phyloP scores from a whole-genome alignment of 2,329 filamentous ascomycete genomes.

The Dendrostoma leiphaemia region DNA sequence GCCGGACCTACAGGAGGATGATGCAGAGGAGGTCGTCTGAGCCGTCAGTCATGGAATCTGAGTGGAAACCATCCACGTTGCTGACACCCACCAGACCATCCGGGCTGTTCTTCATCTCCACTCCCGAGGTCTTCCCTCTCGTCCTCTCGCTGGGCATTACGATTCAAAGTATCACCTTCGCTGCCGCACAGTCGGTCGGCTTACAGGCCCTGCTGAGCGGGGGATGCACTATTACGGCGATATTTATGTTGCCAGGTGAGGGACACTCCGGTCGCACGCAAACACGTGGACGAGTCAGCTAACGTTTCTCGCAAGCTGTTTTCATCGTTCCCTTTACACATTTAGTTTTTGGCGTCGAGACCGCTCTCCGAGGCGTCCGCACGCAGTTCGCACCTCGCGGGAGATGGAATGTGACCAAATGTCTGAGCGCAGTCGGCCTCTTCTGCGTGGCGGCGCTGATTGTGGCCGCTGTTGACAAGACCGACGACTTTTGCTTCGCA shows the following conservation, averaged over 20 bases:
- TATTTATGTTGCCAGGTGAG: constrained; percentile 60
- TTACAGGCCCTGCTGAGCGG: constrained; percentile 47
- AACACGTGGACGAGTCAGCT: constrained; percentile 18
- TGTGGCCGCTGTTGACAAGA: constrained; percentile 53
- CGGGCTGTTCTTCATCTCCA: constrained; percentile 42
- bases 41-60: constrained; percentile 5
- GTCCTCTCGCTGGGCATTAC: constrained; percentile 56
- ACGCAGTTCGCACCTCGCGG: constrained; percentile 56
- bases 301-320: constrained; percentile 45
- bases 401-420: constrained; percentile 59
- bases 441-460: constrained; percentile 56
- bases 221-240: constrained; percentile 53
- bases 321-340: constrained; percentile 67
- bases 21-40: constrained; percentile 35
- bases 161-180: constrained; percentile 57
- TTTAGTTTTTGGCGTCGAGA: constrained; percentile 63
- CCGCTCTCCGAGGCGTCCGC: constrained; percentile 53
- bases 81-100: constrained; percentile 27
- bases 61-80: background rate
- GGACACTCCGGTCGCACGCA: background rate
- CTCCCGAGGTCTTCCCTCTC: constrained; percentile 53
- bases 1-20: constrained; percentile 45
- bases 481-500: constrained; percentile 62
- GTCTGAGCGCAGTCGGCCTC: constrained; percentile 48
- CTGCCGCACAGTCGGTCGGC: constrained; percentile 54